Evolutionary conservation across 495 filamentous ascomycete genomes (phyloP), one percentile per base, ranked within the genome.

Genomic region (Lophiotrema nucula): DNA sequence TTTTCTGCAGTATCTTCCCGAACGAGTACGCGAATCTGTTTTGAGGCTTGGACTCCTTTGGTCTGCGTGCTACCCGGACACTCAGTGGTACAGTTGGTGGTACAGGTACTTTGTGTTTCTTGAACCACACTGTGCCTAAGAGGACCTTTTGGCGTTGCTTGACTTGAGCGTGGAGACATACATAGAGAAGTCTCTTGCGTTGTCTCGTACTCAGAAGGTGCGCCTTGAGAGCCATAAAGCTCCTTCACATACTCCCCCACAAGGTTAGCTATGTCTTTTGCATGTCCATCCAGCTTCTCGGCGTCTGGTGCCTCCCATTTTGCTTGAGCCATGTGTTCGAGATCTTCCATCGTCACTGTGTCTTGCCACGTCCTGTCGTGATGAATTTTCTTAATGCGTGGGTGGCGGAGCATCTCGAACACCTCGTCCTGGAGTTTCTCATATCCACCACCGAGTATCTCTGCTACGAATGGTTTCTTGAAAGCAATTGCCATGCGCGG

Each of bases 361-460:
- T 87, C 84, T 33, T 76, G 72, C 66, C 78, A 81, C 0, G 72
- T 72, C 25, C 83, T 72, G 49, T 88, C 83, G 45, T 68, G 74
- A 49, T 86, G 82, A 4, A 88, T 69, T 61, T 87, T 88, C 45
- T 76, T 62, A 13, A 86, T 75, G 3, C 86, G 78, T 0, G 85
- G 83, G 61, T 86, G 86, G 2, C 85, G 80, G 58, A 87, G 81
- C 16, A 79, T 77, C 65, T 73, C 86, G 58, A 80, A 84, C 15
- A 73, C 70, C 11, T 73, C 75, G 39, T 81, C 77, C 16, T 80
- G 73, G 4, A 79, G 77, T 55, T 83, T 85, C 44, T 85, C 83
- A 59, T 84, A 88, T 0, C 84, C 83, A 27, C 77, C 76, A 2
- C 85, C 86, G 21, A 82, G 69, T 47, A 88, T 72, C 55, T 88